Conservation (phyloP, 768 basidiomycete genomes). For the Lactarius pseudohatsudake region DNA sequence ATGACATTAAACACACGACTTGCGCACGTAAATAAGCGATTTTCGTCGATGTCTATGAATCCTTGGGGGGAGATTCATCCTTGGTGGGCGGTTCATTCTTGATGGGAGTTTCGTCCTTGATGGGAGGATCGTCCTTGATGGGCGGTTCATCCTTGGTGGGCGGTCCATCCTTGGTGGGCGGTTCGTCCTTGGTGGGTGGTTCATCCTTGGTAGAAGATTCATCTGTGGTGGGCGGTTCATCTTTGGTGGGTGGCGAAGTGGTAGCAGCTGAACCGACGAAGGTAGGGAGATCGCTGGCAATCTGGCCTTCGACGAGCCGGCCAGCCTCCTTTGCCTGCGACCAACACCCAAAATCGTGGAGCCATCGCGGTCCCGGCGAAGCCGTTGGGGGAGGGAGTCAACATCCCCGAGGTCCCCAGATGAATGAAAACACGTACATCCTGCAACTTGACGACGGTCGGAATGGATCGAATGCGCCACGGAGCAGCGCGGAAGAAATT, state of each 20-base stretch:
- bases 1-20: neutral
- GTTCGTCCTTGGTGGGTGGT: neutral
- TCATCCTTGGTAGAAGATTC: neutral
- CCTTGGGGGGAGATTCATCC: neutral
- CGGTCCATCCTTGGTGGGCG: no score
- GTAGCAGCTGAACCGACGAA: conserved; percentile 12
- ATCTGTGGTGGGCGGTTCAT: neutral
- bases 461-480: conserved; percentile 59
- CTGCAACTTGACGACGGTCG: conserved; percentile 62
- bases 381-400: neutral
- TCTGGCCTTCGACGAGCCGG: conserved; percentile 31
- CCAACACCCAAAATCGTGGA: conserved; percentile 2
- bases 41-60: conserved; percentile 1
- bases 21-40: neutral
- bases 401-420: neutral
- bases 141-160: no score
- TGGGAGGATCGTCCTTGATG: no score
- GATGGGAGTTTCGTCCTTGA: neutral
- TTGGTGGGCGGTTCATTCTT: neutral
- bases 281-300: conserved; percentile 17
- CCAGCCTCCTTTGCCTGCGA: conserved; percentile 24
- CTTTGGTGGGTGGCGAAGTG: neutral
- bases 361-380: neutral
- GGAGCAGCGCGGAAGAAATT: conserved; percentile 63
- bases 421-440: conserved; percentile 46